Base-by-base conservation (phyloP, 805 yeast species). In the Spathaspora girioi region DNA sequence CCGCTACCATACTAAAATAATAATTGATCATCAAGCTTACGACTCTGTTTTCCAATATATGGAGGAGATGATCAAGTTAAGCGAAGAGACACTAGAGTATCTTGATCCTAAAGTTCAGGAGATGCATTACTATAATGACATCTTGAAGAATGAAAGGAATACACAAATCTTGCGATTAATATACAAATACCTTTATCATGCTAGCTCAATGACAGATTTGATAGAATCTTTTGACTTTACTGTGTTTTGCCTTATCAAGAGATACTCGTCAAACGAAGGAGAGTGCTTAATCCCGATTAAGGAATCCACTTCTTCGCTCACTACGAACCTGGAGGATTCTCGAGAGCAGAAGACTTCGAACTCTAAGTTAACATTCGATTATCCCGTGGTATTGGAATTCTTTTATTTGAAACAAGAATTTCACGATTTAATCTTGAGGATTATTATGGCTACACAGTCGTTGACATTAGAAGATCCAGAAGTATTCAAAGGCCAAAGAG, bases 391-490 rank as follows among this genome's bases (percentile, higher is more conserved):
- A 4, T 72, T 85, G n/a, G 96, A 88, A 47, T 90, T 87, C 62
- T 80, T 84, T 60, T 86, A 85, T 54, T 70, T 79, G 45, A 91
- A 90, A 59, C 97, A 90, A 63, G 76, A 79, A 8, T 64, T 88
- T 23, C 92, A 89, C 64, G 82, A 86, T 56, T 63, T 77, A 3
- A 71, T 84, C 31, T 71, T 83, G 2, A 77, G 77, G 27, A 73
- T 87, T 5, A 73, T 89, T 10, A 78, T 88, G 77, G 81, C 84
- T 45, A 77, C 87, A 0, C 96, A 89, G 62, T 74, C 82, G 11
- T 67, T 88, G 10, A 86, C 94, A 0, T 66, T 87, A 10, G 81
- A 78, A 27, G 96, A 88, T 61, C 90, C 94, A 0, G 90, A 86
- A 52, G 85, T 84, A 1, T 88, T 88, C 66, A 75, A 76, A 47